These are phyloP conservation scores for Millerago galiae DNA, from an alignment of 805 yeast genomes.

Conservation along the genomic window DNA sequence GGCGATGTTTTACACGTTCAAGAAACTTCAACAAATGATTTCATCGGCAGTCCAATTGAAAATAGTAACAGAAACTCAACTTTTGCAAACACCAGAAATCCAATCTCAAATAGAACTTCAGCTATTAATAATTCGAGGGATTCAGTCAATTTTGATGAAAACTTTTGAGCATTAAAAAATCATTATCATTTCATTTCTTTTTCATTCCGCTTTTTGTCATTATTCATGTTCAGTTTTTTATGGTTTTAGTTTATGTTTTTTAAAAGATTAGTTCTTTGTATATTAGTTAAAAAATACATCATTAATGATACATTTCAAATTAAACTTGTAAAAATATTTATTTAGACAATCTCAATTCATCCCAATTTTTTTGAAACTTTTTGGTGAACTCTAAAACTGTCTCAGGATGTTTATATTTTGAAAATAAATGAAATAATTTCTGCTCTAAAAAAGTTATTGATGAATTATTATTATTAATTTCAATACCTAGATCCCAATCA, in stretches of 20 bases:
- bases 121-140: no score
- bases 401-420: constrained; percentile 3
- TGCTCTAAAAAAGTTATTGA: constrained; percentile 8
- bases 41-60: constrained; percentile 8
- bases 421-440: constrained; percentile 3
- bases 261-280: no score
- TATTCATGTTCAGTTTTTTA: no score
- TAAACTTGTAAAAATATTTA: no score
- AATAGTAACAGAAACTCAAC: neutral
- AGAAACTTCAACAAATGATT: constrained; percentile 19
- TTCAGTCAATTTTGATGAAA: neutral
- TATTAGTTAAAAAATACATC: no score
- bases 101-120: neutral
- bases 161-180: no score
- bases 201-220: no score
- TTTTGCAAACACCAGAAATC: neutral
- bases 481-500: constrained; percentile 21
- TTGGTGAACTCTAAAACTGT: neutral
- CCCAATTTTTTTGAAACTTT: constrained; percentile 6
- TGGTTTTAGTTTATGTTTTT: no score
- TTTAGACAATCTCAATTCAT: constrained; percentile 1
- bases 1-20: constrained; percentile 9
- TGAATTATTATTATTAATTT: constrained; percentile 3
- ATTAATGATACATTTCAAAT: no score
- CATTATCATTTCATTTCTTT: neutral